Percentiles rank a stretch among this genome's conserved stretches.
Conservation (phyloP, 106 monocot species). For the Dactylorhiza incarnata region DNA sequence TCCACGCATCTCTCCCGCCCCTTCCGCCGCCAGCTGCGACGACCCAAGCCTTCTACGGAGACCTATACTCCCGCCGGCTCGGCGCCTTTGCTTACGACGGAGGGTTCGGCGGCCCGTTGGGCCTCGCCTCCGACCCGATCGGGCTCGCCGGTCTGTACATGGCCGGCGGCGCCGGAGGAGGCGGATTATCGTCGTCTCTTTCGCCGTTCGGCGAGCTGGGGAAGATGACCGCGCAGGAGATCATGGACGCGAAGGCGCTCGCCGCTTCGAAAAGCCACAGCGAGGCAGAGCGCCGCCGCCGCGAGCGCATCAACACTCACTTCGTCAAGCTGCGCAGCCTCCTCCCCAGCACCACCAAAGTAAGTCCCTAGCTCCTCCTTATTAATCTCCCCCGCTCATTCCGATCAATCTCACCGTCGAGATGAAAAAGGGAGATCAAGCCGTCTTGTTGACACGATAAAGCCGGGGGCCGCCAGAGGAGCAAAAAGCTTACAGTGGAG, state of each 20-base stretch:
- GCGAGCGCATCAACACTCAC: slow-evolving; percentile 88
- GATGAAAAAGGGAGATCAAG: neutral
- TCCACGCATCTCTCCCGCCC: slow-evolving; percentile 6
- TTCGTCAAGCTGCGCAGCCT: slow-evolving; percentile 79
- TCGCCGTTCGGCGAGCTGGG: slow-evolving; percentile 52
- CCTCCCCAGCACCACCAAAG: slow-evolving; percentile 93
- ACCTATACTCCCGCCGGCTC: slow-evolving; percentile 15
- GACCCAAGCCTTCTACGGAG: slow-evolving; percentile 11
- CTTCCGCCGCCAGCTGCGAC: slow-evolving; percentile 21
- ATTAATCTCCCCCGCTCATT: neutral
- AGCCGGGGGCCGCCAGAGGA: slow-evolving; percentile 10
- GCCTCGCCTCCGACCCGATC: slow-evolving; percentile 11
- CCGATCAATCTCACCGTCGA: too few species aligned
- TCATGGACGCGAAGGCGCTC: slow-evolving; percentile 95
- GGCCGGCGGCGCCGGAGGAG: slow-evolving; percentile 18
- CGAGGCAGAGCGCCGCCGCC: slow-evolving; percentile 87
- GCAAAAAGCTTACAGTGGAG: slow-evolving; percentile 21
- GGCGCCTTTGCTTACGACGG: slow-evolving; percentile 22
- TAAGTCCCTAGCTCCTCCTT: too few species aligned
- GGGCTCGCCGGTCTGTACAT: slow-evolving; percentile 31
- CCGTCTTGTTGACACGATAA: slow-evolving; percentile 22
- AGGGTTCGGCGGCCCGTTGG: neutral
- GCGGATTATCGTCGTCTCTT: slow-evolving; percentile 22
- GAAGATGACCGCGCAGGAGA: slow-evolving; percentile 76
- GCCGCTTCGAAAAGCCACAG: slow-evolving; percentile 98